These are phyloP conservation scores for Wickerhamiella shivajii DNA, from an alignment of 805 yeast genomes.

Conservation along the genomic window DNA sequence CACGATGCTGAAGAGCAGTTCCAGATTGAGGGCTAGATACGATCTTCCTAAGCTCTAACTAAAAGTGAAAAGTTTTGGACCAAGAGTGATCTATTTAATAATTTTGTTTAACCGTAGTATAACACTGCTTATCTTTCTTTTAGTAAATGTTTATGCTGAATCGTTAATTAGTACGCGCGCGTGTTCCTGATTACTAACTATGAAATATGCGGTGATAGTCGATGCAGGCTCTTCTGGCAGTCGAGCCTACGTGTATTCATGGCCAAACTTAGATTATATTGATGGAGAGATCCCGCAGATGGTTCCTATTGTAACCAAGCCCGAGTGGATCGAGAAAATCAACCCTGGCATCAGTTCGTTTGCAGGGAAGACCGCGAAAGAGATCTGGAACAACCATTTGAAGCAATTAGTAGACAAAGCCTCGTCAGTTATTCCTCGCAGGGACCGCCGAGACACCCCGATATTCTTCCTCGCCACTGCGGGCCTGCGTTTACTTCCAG, in stretches of 20 bases:
- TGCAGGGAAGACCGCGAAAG: slow-evolving; percentile 31
- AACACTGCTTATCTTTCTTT: too few species aligned
- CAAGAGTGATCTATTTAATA: too few species aligned
- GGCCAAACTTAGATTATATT: slow-evolving; percentile 40
- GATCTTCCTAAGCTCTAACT: too few species aligned
- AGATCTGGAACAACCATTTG: slow-evolving; percentile 62
- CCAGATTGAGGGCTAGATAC: too few species aligned
- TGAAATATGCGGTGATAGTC: slow-evolving; percentile 65
- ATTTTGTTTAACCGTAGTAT: too few species aligned
- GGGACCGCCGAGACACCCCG: slow-evolving; percentile 54
- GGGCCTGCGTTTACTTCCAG: slow-evolving; percentile 75
- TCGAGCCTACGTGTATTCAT: slow-evolving; percentile 64
- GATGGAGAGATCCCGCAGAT: slow-evolving; percentile 31
- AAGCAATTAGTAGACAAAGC: slow-evolving; percentile 54
- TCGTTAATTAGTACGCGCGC: too few species aligned
- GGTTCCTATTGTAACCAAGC: slow-evolving; percentile 56
- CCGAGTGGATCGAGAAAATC: slow-evolving; percentile 57
- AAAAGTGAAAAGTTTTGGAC: too few species aligned
- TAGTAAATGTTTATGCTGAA: too few species aligned
- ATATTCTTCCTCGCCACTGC: slow-evolving; percentile 90
- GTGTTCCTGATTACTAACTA: too few species aligned
- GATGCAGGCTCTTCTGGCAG: slow-evolving; percentile 97
- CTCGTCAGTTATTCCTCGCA: slow-evolving; percentile 48
- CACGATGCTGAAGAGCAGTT: too few species aligned
- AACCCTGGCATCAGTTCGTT: slow-evolving; percentile 75